Evolutionary conservation across 805 yeast genomes (phyloP).

Genomic region (Spathaspora hagerdaliae): DNA sequence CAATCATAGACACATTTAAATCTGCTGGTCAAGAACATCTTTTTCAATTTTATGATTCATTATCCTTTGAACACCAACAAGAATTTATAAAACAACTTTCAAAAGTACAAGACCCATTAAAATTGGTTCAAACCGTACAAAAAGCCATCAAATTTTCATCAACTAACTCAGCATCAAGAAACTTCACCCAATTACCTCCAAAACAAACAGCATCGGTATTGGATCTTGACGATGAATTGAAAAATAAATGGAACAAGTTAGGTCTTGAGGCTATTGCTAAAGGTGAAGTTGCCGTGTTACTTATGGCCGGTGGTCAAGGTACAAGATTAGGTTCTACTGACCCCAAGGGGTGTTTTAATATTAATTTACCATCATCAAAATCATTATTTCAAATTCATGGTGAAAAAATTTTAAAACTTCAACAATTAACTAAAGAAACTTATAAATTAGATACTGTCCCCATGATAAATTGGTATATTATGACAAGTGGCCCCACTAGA

Average conservation of each 20-base stretch:
- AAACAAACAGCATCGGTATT: constrained; percentile 46
- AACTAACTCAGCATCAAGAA: constrained; percentile 15
- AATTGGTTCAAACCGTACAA: constrained; percentile 39
- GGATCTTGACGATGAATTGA: constrained; percentile 30
- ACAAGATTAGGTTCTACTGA: constrained; percentile 83
- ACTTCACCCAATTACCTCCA: constrained; percentile 48
- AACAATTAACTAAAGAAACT: constrained; percentile 44
- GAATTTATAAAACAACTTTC: constrained; percentile 39
- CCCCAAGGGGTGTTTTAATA: constrained; percentile 94
- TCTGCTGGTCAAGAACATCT: constrained; percentile 53
- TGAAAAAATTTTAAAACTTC: constrained; percentile 69
- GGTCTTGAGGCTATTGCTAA: constrained; percentile 69
- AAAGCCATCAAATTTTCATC: constrained; percentile 42
- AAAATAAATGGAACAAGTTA: constrained; percentile 35
- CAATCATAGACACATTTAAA: constrained; percentile 27
- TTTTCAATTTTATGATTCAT: constrained; percentile 43
- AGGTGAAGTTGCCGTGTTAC: constrained; percentile 80
- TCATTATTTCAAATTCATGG: constrained; percentile 91
- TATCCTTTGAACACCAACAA: constrained; percentile 31
- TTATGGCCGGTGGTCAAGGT: constrained; percentile 99
- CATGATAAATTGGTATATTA: constrained; percentile 67
- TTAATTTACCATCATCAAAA: constrained; percentile 78
- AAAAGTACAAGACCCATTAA: constrained; percentile 37
- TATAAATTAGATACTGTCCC: constrained; percentile 9
- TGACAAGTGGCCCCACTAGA: constrained; percentile 92